phyloP scores from a whole-genome alignment of 2,329 filamentous ascomycete species.

The Fusarium multiceps region DNA sequence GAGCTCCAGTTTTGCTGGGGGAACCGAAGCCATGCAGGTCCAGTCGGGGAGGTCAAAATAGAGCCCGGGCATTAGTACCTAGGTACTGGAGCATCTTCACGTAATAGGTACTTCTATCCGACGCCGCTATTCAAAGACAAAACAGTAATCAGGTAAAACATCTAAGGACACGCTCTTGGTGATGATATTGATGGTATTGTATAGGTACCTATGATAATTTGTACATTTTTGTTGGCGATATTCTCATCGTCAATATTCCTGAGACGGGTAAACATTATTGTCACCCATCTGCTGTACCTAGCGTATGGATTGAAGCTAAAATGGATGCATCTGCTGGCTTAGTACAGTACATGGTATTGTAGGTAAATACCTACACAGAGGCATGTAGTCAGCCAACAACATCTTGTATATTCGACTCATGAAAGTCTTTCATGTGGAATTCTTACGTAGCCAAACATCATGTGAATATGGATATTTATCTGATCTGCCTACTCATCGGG shows the following conservation, averaged over 20 bases:
- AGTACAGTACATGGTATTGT: not conserved
- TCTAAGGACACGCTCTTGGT: not conserved
- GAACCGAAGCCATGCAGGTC: conserved; percentile 1
- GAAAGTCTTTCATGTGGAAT: not conserved
- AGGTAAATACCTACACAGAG: not conserved
- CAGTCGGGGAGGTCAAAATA: not conserved
- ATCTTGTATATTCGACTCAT: not conserved
- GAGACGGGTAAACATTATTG: not conserved
- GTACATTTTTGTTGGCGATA: not conserved
- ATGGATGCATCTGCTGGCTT: not conserved
- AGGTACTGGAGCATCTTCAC: not conserved
- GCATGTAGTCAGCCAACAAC: not conserved
- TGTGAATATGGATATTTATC: conserved; percentile 1
- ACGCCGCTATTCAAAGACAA: not conserved
- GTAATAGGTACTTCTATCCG: not conserved
- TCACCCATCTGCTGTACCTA: not conserved
- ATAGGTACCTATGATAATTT: not conserved
- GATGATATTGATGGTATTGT: not conserved
- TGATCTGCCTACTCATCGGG: conserved; percentile 6
- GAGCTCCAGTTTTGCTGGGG: not conserved
- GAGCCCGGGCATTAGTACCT: not conserved
- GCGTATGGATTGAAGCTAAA: not conserved
- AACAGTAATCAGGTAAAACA: not conserved
- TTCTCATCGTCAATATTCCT: not conserved
- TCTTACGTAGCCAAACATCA: conserved; percentile 2